Evolutionary conservation across 768 basidiomycete species (phyloP), one percentile per base, ranked within the genome.

Genomic region (Hemileccinum impolitum): DNA sequence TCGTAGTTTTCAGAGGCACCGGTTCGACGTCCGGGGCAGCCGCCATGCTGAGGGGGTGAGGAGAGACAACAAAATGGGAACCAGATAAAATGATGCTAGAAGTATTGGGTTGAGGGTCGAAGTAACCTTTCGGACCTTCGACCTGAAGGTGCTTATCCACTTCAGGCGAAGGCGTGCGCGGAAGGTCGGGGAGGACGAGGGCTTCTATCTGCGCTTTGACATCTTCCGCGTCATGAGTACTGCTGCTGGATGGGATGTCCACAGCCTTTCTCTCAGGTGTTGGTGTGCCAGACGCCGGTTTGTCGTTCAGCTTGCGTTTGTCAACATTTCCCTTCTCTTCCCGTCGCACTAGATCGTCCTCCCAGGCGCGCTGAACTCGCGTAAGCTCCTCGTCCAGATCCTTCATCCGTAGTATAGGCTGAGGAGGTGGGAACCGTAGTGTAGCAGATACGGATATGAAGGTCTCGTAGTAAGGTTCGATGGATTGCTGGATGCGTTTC

Each of bases 381-480:
- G 76, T 71, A n/a, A 95, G 76, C 47, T 84, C 76, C 19, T 85
- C 79, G 58, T 98, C 94, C 6, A 97, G 72, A 56, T 90, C 85
- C 59, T 89, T 87, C 92, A 98, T 96, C 39, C 79, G 79, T 3
- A 79, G 74, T 35, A 99, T 80, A 7, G 94, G 87, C 61, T 90
- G 86, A 4, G 96, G 96, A 19, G 95, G 93, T 13, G 86, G 90
- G 64, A 96, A 96, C 5, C 91, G 82, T 40, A 97, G 72, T 0
- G 94, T 92, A 0, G 94, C 88, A 3, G 94, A 97, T 37, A 93
- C 90, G 2, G 96, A 98, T 26, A 97, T 88, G 61, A 93, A 92
- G 2, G 90, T 94, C 52, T 74, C 82, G 56, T 76, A 72, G 64
- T 96, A 99, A 2, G 90, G 87, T 35, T 87, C 80, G n/a, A 94